These are phyloP conservation scores for Solanum appendiculatum DNA, from an alignment of 257 asterid genomes.

Conservation along the genomic window DNA sequence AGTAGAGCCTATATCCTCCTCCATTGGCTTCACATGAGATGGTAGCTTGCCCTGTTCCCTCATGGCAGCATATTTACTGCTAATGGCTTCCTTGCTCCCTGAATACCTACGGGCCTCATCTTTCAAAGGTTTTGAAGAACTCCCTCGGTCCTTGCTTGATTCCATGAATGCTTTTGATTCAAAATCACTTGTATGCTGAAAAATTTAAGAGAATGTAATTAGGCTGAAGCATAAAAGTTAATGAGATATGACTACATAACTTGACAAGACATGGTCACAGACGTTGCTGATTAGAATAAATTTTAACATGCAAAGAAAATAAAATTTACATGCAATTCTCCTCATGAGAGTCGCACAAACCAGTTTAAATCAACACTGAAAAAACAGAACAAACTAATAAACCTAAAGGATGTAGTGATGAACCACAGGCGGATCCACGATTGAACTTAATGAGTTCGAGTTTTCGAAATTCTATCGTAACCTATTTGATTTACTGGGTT, in stretches of 20 bases:
- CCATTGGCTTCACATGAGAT: conserved; percentile 31
- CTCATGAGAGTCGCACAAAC: not conserved
- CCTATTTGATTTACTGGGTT: not conserved
- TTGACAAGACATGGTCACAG: not conserved
- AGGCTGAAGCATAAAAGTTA: not conserved
- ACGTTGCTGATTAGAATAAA: not conserved
- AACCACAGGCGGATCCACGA: not conserved
- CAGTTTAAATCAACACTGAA: not conserved
- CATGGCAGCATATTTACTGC: conserved; percentile 72
- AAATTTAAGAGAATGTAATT: not conserved
- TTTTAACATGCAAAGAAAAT: not conserved
- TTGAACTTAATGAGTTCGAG: not conserved
- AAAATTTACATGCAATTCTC: not conserved
- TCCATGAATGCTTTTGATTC: conserved; percentile 43
- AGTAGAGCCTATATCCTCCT: conserved; percentile 46
- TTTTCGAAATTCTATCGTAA: not conserved
- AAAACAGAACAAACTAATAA: not conserved
- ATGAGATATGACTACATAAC: not conserved
- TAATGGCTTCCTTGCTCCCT: conserved; percentile 76
- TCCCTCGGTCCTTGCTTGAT: conserved; percentile 43
- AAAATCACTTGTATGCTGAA: conserved; percentile 38
- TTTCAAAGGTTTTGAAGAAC: conserved; percentile 59
- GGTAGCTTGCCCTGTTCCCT: conserved; percentile 60
- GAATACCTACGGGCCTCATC: conserved; percentile 45
- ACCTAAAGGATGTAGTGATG: not conserved